These are phyloP conservation scores for Yarrowia hollandica DNA, from an alignment of 805 yeast species.

Conservation along the genomic window DNA sequence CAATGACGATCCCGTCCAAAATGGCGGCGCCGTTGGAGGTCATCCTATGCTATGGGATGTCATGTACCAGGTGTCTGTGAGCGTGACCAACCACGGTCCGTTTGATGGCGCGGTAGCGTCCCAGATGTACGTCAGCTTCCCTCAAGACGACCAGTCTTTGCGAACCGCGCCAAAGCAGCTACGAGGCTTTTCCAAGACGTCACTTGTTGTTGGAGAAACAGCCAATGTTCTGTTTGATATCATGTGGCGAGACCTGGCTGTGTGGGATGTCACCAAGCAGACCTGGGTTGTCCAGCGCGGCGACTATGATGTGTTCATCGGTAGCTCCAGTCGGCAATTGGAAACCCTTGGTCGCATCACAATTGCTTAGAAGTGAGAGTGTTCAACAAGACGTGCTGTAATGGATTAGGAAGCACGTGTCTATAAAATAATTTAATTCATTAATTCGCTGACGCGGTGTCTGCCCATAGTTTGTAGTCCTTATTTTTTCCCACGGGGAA, in stretches of 20 bases:
- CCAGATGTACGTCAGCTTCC: constrained; percentile 54
- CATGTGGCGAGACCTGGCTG: constrained; percentile 54
- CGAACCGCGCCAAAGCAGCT: constrained; percentile 54
- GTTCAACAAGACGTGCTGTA: not conserved
- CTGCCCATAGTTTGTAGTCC: constrained; percentile 47
- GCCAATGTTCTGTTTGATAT: constrained; percentile 49
- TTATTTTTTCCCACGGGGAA: constrained; percentile 64
- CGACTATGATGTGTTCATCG: constrained; percentile 52
- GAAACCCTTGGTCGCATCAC: constrained; percentile 29
- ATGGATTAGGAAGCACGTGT: not conserved
- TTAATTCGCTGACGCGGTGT: constrained; percentile 26
- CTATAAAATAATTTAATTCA: constrained; percentile 16
- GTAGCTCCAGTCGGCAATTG: constrained; percentile 41
- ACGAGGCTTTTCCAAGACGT: constrained; percentile 59
- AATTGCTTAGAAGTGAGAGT: constrained; percentile 22
- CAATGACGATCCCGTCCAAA: constrained; percentile 51
- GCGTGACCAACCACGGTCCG: constrained; percentile 51
- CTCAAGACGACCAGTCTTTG: constrained; percentile 42
- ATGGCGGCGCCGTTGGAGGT: constrained; percentile 54
- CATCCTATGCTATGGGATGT: constrained; percentile 61
- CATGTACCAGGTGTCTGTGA: constrained; percentile 50
- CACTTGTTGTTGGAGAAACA: constrained; percentile 47
- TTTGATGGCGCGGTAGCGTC: constrained; percentile 51
- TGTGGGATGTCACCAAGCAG: constrained; percentile 57
- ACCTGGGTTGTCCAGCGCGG: constrained; percentile 63